phyloP scores from a whole-genome alignment of 2,329 filamentous ascomycete genomes.

The Trichoderma sp. region DNA sequence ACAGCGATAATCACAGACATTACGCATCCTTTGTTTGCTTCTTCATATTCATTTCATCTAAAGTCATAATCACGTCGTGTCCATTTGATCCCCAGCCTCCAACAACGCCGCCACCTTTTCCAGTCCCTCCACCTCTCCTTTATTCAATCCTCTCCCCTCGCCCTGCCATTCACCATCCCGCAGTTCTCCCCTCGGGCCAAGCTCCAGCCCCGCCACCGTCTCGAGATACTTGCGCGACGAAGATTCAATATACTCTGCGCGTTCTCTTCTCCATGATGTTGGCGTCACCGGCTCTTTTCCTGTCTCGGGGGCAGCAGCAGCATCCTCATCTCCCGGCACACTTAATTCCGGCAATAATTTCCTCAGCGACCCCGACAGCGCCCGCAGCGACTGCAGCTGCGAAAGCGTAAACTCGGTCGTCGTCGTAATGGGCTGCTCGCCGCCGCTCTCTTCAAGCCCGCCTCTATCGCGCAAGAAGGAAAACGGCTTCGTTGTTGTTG shows the following conservation, averaged over 20 bases:
- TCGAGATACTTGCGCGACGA: slow-evolving; percentile 79
- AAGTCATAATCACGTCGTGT: slow-evolving; percentile 34
- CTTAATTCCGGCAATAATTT: slow-evolving; percentile 67
- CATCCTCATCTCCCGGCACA: slow-evolving; percentile 39
- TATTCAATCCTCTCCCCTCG: slow-evolving; percentile 53
- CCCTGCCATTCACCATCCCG: slow-evolving; percentile 68
- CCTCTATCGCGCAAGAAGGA: slow-evolving; percentile 62
- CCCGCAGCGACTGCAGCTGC: slow-evolving; percentile 78
- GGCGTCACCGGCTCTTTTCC: slow-evolving; percentile 36
- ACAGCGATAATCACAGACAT: not conserved
- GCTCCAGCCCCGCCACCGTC: slow-evolving; percentile 66
- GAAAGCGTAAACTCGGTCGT: slow-evolving; percentile 79
- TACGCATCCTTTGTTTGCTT: not conserved
- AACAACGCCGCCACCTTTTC: slow-evolving; percentile 53
- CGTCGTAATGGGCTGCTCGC: slow-evolving; percentile 64
- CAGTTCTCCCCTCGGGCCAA: slow-evolving; percentile 64
- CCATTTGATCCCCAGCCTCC: slow-evolving; percentile 36
- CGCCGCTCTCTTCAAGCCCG: slow-evolving; percentile 54
- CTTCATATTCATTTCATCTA: not conserved
- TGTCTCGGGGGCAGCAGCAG: slow-evolving; percentile 39
- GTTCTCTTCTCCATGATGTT: slow-evolving; percentile 66
- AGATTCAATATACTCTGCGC: slow-evolving; percentile 81
- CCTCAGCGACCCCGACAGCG: slow-evolving; percentile 63
- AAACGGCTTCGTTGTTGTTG: slow-evolving; percentile 42
- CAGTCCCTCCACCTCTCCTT: slow-evolving; percentile 60